Conservation (phyloP, 179 eudicot genomes). For the Spinacia oleracea region DNA sequence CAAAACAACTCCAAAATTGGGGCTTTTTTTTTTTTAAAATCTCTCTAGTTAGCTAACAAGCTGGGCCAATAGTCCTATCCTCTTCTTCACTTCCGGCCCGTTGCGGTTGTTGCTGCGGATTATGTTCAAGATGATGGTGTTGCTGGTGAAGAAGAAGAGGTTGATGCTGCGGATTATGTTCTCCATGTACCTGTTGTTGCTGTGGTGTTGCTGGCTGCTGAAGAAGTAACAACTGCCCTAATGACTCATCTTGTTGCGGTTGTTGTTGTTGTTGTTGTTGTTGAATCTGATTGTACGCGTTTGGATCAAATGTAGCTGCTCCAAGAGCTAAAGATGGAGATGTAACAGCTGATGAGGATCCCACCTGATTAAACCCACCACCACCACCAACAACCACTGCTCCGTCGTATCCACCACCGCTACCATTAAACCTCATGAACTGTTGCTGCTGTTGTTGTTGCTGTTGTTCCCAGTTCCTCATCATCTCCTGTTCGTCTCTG, state of each 20-base stretch:
- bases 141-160: constrained; percentile 23
- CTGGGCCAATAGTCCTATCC: constrained; percentile 39
- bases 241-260: constrained; percentile 37
- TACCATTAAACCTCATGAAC: constrained; percentile 40
- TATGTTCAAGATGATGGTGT: constrained; percentile 31
- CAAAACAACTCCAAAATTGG: constrained; percentile 1
- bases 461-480: constrained; percentile 49
- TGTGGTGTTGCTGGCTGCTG: constrained; percentile 34
- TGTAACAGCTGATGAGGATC: constrained; percentile 19
- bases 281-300: constrained; percentile 40
- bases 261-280: constrained; percentile 38
- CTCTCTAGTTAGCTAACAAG: no score
- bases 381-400: constrained; percentile 18
- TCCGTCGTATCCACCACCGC: constrained; percentile 37
- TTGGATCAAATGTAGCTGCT: constrained; percentile 36
- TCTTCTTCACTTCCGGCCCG: constrained; percentile 50
- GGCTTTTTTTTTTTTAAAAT: no score
- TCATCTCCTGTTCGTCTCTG: constrained; percentile 63
- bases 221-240: constrained; percentile 43
- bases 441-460: constrained; percentile 32
- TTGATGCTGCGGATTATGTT: constrained; percentile 8
- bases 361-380: constrained; percentile 43
- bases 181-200: constrained; percentile 20
- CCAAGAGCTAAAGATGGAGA: constrained; percentile 56
- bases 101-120: constrained; percentile 32